These are phyloP conservation scores for Ustilago curta DNA, from an alignment of 1,284 basidiomycete species.

Conservation along the genomic window DNA sequence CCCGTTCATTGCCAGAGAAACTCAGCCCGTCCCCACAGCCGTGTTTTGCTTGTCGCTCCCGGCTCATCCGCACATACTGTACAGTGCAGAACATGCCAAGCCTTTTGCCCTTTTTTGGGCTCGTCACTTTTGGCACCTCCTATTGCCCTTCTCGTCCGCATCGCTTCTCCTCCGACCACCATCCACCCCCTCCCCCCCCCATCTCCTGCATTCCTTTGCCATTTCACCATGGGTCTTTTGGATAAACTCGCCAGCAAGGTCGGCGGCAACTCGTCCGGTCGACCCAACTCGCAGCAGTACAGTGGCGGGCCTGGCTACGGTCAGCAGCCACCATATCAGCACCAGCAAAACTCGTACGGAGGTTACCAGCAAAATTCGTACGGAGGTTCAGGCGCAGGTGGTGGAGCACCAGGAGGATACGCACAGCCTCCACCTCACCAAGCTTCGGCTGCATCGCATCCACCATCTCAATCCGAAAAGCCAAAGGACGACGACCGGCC, in stretches of 20 bases:
- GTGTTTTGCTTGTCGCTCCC: too few species aligned
- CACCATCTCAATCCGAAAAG: slow-evolving; percentile 23
- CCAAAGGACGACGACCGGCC: slow-evolving; percentile 53
- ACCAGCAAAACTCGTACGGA: slow-evolving; percentile 20
- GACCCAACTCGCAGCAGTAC: slow-evolving; percentile 44
- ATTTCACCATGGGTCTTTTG: slow-evolving; percentile 60
- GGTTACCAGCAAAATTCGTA: slow-evolving; percentile 20
- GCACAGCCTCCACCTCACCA: slow-evolving; percentile 10
- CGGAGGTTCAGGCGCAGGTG: too few species aligned
- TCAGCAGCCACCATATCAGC: slow-evolving; percentile 34
- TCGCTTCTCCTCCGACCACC: not conserved
- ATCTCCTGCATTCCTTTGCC: not conserved
- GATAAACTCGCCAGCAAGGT: slow-evolving; percentile 61
- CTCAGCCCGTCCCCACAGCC: too few species aligned
- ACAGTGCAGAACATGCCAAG: too few species aligned
- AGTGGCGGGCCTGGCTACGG: slow-evolving; percentile 40
- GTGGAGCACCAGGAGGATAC: slow-evolving; percentile 5
- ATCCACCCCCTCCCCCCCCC: slow-evolving; percentile 4
- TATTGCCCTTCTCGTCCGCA: not conserved
- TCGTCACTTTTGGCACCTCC: slow-evolving; percentile 2
- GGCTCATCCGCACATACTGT: not conserved
- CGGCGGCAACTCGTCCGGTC: slow-evolving; percentile 22
- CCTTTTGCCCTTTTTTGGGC: slow-evolving; percentile 1
- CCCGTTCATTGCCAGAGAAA: too few species aligned
- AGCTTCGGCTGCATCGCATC: slow-evolving; percentile 7